Base-by-base conservation (phyloP, 352 stramenopile genomes). In the Albugo candida region DNA sequence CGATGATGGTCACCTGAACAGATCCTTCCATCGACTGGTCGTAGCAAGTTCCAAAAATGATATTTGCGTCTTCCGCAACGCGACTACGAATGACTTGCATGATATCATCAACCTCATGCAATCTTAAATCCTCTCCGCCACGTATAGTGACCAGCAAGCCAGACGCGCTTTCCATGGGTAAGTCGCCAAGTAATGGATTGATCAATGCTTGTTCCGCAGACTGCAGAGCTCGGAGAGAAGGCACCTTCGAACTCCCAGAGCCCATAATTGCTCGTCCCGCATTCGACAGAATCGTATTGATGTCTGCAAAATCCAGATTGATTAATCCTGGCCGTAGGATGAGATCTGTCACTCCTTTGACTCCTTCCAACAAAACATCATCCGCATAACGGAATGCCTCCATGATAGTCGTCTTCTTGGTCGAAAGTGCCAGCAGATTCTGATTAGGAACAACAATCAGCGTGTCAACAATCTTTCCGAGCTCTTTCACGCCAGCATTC, bases 221-320 rank as follows among this genome's bases (percentile, higher is more conserved):
- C 61, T 95, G 82, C 34, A 70, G 64, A 1, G 93, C 92, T 13
- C 89, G 71, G 5, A 71, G 71, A n/a, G 87, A 70, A 51, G 52
- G 12, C 13, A 62, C 73, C 2, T 52, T 70, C 8, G 74, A 69
- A 31, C 63, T 61, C 12, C 92, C 92, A 5, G 95, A 96, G 46
- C 93, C 93, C 92, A 98, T 98, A 40, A 98, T 82, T 16, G 92
- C 93, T 13, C 86, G 91, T 0, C 93, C 92, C 5, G 91, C 91
- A 59, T 92, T 86, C 31, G 81, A 86, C 56, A 98, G 81, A 46
- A 98, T 95, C 11, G 86, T 91, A 53, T 93, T 85, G 48, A 98
- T 95, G 62, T 98, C 93, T 18, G 92, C 93, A 69, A 98, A 98
- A 60, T 97, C 93, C 13, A 98, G 66, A 58, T 98, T 98, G 47